Conservation (phyloP, 169 alveolate genomes). For the Plasmodium billcollinsi region DNA sequence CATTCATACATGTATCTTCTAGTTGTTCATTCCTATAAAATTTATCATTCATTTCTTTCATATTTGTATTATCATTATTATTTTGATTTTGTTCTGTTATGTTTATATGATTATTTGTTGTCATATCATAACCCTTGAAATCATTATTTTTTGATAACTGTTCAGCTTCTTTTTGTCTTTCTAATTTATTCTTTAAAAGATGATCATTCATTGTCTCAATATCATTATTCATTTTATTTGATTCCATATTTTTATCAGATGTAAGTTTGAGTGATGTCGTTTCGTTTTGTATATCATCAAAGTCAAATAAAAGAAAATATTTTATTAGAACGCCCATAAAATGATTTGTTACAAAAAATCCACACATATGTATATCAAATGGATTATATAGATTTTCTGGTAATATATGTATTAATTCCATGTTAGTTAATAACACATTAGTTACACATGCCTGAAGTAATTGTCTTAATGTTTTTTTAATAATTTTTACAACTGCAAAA, state of each 20-base stretch:
- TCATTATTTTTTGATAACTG: no score
- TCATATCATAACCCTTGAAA: no score
- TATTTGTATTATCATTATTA: not conserved
- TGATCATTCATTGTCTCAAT: not conserved
- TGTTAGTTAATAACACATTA: constrained; percentile 65
- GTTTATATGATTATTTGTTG: no score
- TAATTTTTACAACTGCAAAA: constrained; percentile 80
- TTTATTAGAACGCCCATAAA: constrained; percentile 78
- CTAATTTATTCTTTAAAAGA: no score
- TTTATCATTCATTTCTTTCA: not conserved
- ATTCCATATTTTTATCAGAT: not conserved
- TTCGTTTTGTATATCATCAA: constrained; percentile 54
- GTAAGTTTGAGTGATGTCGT: not conserved
- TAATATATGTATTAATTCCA: constrained; percentile 61
- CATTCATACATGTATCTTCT: not conserved
- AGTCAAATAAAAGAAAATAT: constrained; percentile 63
- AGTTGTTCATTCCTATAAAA: not conserved
- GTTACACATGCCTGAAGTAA: constrained; percentile 83
- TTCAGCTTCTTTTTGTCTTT: no score
- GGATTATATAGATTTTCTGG: constrained; percentile 56
- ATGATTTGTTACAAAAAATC: constrained; percentile 65
- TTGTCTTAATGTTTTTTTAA: constrained; percentile 80
- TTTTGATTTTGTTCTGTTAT: not conserved
- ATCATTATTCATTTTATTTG: not conserved
- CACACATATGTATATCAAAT: constrained; percentile 33